A percentile compares a stretch with the other conserved stretches of the same genome.
Evolutionary conservation across 2,329 filamentous ascomycete genomes (phyloP).

Genomic region (Niveomyces coronatus): DNA sequence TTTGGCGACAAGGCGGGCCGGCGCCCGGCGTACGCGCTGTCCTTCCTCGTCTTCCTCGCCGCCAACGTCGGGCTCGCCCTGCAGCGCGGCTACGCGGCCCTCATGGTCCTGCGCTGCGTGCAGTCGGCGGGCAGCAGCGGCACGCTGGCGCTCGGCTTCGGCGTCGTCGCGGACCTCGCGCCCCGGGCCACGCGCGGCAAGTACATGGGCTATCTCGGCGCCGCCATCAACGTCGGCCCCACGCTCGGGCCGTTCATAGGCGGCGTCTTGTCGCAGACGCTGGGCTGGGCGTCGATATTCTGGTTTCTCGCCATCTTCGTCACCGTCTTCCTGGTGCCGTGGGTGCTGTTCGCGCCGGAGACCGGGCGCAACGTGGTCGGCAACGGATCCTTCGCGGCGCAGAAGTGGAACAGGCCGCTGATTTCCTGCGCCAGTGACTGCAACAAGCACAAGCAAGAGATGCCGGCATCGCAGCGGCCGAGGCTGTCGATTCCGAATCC

Average conservation of each 20-base stretch:
- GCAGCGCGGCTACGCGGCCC: conserved; percentile 44
- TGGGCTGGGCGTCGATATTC: conserved; percentile 59
- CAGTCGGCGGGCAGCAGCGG: conserved; percentile 57
- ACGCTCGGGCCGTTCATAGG: conserved; percentile 51
- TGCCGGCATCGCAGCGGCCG: conserved; percentile 24
- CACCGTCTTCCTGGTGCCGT: conserved; percentile 40
- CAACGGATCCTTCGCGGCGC: conserved; percentile 50
- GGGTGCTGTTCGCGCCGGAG: conserved; percentile 47
- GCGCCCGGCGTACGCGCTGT: conserved; percentile 50
- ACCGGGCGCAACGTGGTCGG: conserved; percentile 50
- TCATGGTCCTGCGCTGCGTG: conserved; percentile 50
- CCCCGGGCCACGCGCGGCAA: conserved; percentile 59
- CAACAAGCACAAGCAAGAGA: conserved; percentile 20
- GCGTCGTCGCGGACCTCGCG: conserved; percentile 61
- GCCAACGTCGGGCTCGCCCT: conserved; percentile 51
- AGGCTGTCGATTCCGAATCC: conserved; percentile 47
- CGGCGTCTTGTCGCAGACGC: conserved; percentile 50
- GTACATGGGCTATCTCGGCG: conserved; percentile 59
- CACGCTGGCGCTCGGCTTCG: conserved; percentile 60
- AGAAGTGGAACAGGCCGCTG: conserved; percentile 46
- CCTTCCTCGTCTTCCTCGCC: conserved; percentile 44
- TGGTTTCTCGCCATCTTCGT: conserved; percentile 55
- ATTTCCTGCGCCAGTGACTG: conserved; percentile 36
- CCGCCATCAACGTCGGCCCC: conserved; percentile 45
- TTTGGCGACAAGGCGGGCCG: conserved; percentile 51